Percentiles rank a stretch among this genome's conserved stretches.
phyloP scores from a whole-genome alignment of 345 rosid species.

The Ailanthus altissimus region DNA sequence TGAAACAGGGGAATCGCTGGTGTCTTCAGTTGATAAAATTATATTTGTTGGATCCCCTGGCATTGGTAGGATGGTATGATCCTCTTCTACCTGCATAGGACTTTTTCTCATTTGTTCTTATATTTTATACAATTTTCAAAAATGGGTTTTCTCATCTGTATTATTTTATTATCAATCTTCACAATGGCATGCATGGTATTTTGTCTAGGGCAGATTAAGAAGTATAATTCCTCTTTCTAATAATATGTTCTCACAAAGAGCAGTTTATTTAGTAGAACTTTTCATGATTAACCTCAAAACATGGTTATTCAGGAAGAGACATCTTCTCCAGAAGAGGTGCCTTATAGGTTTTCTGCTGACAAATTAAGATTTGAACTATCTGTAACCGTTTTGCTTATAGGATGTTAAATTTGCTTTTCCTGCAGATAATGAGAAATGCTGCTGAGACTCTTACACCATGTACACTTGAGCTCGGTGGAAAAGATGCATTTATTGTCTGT shows the following conservation, averaged over 20 bases:
- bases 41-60: conserved; percentile 97
- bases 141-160: conserved; percentile 8
- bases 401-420: conserved; percentile 23
- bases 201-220: background rate
- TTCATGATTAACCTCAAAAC: background rate
- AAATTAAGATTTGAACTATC: background rate
- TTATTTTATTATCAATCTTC: background rate
- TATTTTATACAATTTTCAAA: background rate
- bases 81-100: conserved; percentile 14
- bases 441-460: conserved; percentile 75
- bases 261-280: background rate
- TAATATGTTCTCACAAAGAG: background rate
- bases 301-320: background rate
- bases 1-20: conserved; percentile 96
- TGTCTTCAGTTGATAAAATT: conserved; percentile 87
- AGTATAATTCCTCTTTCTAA: background rate
- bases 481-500: conserved; percentile 92
- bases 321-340: background rate
- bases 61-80: conserved; percentile 90
- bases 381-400: conserved; percentile 13
- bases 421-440: conserved; percentile 96
- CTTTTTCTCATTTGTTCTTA: background rate
- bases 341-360: background rate
- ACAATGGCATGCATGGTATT: background rate
- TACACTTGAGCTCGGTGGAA: conserved; percentile 98